Evolutionary conservation across 1,284 basidiomycete species (phyloP), one percentile per base, ranked within the genome.

Genomic region (Melampsora occidentalis): DNA sequence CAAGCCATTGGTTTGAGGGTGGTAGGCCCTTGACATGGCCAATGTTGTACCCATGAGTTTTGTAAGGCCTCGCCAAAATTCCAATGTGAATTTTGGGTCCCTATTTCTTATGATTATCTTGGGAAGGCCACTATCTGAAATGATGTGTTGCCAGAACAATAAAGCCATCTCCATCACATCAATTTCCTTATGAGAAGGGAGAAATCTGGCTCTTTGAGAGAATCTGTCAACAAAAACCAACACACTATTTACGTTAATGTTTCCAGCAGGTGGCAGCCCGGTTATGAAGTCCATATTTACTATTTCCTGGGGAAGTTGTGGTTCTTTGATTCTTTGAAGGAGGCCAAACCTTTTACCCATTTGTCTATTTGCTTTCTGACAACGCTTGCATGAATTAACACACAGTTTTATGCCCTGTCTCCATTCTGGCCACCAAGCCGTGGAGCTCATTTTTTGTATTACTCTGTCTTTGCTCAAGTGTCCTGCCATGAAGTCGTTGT

Each of bases 21-120:
- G 86, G 67, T 84, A 87, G 0, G 84, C 79, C 1, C 84, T 84
- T 0, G 84, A 86, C 83, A 87, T 83, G 2, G 79, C 77, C 0
- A 86, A 79, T 62, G 84, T 80, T 7, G 82, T 80, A 0, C 84
- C 82, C 0, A 84, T 80, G 0, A 85, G 78, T 25, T 79, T 66
- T 70, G 85, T 79, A 0, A 87, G 76, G 1, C 82, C 73, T 9
- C 78, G 80, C 86, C 86, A 87, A 78, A 87, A 84, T 18, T 65
- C 46, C n/a, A 82, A 81, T 0, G 84, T 85, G 77, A 86, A 87
- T 4, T 85, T 78, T 0, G 81, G 79, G 72, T 87, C 85, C 2
- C 84, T 79, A 72, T 87, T 84, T 33, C 83, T 84, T 4, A 86
- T 78, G 42, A 88, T 85, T 0, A 78, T 77, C 5, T 79, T 71